phyloP scores from a whole-genome alignment of 768 basidiomycete species.

The Cystobasidium tubakii region DNA sequence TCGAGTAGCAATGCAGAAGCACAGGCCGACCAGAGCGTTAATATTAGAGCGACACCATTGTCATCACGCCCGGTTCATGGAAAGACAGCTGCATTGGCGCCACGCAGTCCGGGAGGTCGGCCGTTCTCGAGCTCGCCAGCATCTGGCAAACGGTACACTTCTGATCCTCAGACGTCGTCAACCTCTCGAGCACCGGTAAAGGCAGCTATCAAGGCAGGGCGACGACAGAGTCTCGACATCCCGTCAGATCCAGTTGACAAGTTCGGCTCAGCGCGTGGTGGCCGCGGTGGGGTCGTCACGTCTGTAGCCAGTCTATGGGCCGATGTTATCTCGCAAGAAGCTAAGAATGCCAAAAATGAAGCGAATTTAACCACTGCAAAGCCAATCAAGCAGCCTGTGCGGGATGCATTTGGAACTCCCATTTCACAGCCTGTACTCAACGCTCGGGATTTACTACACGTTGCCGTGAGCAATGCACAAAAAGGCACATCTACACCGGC shows the following conservation, averaged over 20 bases:
- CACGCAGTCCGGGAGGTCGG: neutral
- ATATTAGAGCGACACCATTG: neutral
- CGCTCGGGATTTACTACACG: neutral
- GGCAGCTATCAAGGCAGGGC: neutral
- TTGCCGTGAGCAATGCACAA: neutral
- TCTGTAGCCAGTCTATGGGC: conserved; percentile 28
- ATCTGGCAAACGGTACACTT: conserved; percentile 2
- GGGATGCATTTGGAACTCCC: too few species aligned
- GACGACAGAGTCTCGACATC: neutral
- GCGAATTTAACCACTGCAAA: neutral
- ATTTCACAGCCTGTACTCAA: neutral
- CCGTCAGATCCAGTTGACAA: neutral
- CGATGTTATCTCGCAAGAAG: conserved; percentile 16
- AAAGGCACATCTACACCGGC: neutral
- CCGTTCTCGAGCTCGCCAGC: neutral
- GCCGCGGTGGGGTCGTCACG: conserved; percentile 34
- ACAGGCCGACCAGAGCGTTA: neutral
- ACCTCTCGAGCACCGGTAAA: neutral
- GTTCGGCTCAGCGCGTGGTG: conserved; percentile 30
- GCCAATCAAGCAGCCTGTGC: neutral
- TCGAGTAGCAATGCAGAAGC: too few species aligned
- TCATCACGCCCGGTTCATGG: neutral
- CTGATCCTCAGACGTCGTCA: neutral
- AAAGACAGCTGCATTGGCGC: conserved; percentile 1
- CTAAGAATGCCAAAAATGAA: neutral